Evolutionary conservation across 2,329 filamentous ascomycete genomes (phyloP), one percentile per base, ranked within the genome.

Genomic region (Lomentospora prolificans): DNA sequence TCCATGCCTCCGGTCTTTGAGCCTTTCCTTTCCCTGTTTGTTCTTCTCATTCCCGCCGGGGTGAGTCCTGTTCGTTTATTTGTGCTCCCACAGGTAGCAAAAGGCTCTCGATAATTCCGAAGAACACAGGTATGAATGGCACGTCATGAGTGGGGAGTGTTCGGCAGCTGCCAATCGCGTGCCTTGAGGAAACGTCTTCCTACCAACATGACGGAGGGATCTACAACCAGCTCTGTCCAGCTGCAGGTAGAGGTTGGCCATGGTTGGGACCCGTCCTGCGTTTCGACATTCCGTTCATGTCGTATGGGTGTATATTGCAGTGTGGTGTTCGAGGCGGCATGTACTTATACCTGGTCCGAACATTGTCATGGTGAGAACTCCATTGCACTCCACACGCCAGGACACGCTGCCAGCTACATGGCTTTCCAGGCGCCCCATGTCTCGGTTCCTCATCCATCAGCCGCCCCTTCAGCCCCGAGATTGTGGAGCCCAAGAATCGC

Each of bases 401-500:
- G 30, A 6, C 12, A 33, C 30, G 30, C 6, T 33, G 30, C 30
- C 30, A 12, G 30, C 7, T 7, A 33, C 30, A 33, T 33, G 30
- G 6, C 30, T 6, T 33, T 12, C 30, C 30, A 12, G 12, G 12
- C 30, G 30, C 30, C 30, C 12, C 30, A 33, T 33, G 30, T 33
- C 30, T 33, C 12, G 30, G 6, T 33, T 33, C 30, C 30, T 80
- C 78, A 0, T 65, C 70, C 12, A 66, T 70, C 30, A 6, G 6
- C 12, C 30, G 7, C 30, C 30, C 30, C 12, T 33, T 33, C 30
- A 33, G 30, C 30, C 30, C 30, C 30, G 30, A 33, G n/a, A n/a
- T n/a, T n/a, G 30, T 33, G 30, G 30, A 12, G 30, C 30, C 30
- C 7, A 7, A 12, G 41, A 14, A 41, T 51, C 50, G 55, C 46